Evolutionary conservation across 2,329 filamentous ascomycete species (phyloP), one percentile per base, ranked within the genome.

Genomic region (Aspergillus persii): DNA sequence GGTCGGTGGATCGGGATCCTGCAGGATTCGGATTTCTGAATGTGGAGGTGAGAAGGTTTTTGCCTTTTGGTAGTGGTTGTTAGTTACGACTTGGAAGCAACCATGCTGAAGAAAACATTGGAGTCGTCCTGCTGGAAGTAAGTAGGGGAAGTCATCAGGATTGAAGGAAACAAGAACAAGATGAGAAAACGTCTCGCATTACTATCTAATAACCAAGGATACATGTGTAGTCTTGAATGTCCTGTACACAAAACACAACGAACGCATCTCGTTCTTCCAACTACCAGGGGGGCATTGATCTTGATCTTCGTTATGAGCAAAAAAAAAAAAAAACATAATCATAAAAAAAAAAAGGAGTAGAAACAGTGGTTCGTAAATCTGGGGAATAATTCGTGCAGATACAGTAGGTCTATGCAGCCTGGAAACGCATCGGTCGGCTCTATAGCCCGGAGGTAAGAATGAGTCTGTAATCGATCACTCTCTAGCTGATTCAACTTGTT

Each of bases 401-500:
- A 50, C 46, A 51, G 30, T 3, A 41, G 18, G 44, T 50, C 29
- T 33, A 30, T 18, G 8, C 36, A 41, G 36, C 36, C 4, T 41
- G 36, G n/a, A 41, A 41, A 41, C 15, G 15, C 2, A 12, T 41
- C 12, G 6, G n/a, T 41, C 36, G 36, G 15, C 36, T 41, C 12
- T 15, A 18, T 12, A 7, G 36, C 7, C 15, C 36, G 11, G 36
- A n/a, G 12, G 36, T 2, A 6, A 3, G 4, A 6, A 12, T n/a
- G 31, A 36, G 36, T 47, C 44, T 47, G 44, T 47, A 27, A 9
- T 18, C 18, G 54, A n/a, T 41, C 53, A 47, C 47, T 48, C 27
- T 74, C 72, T 18, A 27, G 44, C 18, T 3, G 44, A 47, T 47
- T 47, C 44, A 27, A 74, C 66, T 61, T 73, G 68, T 15, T 74